Evolutionary conservation across 208 protist species (phyloP).

Genomic region (Acanthamoeba lugdunensis): DNA sequence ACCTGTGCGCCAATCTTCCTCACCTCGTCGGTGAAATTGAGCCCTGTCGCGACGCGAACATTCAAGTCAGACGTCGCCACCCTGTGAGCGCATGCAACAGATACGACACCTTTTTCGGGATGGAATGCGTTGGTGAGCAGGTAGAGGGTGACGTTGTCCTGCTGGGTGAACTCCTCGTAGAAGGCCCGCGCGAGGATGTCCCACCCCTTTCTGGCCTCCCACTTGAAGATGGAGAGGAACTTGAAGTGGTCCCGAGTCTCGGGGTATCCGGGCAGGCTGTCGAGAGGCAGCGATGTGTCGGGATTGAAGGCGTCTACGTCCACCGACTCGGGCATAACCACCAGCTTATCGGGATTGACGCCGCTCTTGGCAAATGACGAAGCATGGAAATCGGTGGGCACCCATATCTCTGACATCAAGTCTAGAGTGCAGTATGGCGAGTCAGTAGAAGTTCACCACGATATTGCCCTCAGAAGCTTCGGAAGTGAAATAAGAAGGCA

Average conservation of each 20-base stretch:
- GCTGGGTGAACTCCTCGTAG: conserved; percentile 72
- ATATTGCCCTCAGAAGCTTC: background rate
- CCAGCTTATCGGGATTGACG: conserved; percentile 61
- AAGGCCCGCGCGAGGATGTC: conserved; percentile 76
- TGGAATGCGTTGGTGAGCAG: conserved; percentile 71
- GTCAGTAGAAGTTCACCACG: background rate
- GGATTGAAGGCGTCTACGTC: conserved; percentile 56
- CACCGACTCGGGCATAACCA: conserved; percentile 72
- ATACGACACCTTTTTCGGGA: conserved; percentile 15
- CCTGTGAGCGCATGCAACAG: background rate
- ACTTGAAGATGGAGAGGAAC: conserved; percentile 83
- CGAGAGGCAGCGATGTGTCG: background rate
- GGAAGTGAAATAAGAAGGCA: background rate
- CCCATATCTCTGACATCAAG: conserved; percentile 74
- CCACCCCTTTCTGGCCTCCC: conserved; percentile 82
- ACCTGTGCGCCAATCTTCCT: conserved; percentile 18
- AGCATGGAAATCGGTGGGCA: conserved; percentile 69
- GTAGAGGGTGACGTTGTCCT: conserved; percentile 63
- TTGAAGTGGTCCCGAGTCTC: conserved; percentile 68
- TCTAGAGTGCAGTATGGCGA: background rate
- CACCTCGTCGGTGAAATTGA: conserved; percentile 63
- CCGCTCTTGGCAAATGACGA: conserved; percentile 28
- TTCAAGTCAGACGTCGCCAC: no score
- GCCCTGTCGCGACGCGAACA: background rate
- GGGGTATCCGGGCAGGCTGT: conserved; percentile 44